Base-by-base conservation (phyloP, 495 filamentous ascomycete species). In the Penicillium coffeae region DNA sequence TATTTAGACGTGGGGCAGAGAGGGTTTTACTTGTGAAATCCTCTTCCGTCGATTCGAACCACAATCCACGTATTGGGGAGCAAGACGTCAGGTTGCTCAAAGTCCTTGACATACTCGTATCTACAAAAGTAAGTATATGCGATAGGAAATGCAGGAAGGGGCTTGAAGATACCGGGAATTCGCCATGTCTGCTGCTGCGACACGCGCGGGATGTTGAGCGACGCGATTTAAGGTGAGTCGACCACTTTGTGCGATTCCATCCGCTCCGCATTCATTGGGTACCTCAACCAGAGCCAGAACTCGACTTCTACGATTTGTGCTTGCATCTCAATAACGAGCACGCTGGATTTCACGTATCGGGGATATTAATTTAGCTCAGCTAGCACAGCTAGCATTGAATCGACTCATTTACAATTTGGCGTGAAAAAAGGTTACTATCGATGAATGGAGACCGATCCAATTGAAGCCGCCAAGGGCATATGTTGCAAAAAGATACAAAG, bases 61-160 rank as follows among this genome's bases (percentile, higher is more conserved):
- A 97, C 87, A 35, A 96, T 84, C 88, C 88, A 98, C 8, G 92
- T 96, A 52, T 90, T 92, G 20, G 85, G 89, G 3, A 96, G 82
- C 35, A 97, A 72, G 20, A 68, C 68, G 59, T 94, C 87, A 3
- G 79, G 68, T 63, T 86, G 87, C 75, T 98, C 93, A 59, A 96
- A 96, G 25, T 74, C 64, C 59, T 87, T 87, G 52, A 96, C 93
- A 64, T 97, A 96, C 73, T 95, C 93, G 64, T 86, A 98, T 63
- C 90, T 86, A 27, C 10, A 30, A 5, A 10, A 30, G 25, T 10
- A 30, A 22, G n/a, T 27, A 38, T 27, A 12, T 21, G n/a, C n/a
- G 2, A 22, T 18, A 20, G 16, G 19, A 40, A 4, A 8, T 18
- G 3, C 12, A 15, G 27, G 33, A 39, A 9, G 39, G 8, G 9